Base-by-base conservation (phyloP, 1,284 basidiomycete species). In the Trametes pubescens region DNA sequence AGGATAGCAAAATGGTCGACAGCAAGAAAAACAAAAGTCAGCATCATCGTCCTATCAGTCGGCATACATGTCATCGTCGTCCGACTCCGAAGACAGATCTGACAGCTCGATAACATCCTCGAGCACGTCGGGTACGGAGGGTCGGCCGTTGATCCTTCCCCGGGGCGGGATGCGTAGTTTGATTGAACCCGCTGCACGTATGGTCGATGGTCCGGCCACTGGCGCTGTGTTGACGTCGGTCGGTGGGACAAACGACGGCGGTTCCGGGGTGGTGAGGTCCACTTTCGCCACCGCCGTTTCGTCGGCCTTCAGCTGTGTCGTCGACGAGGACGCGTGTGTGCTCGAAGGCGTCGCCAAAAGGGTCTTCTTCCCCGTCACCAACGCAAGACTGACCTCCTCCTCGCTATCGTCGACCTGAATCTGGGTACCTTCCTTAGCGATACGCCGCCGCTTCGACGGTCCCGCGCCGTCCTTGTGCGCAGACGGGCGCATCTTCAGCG, bases 41-140 rank as follows among this genome's bases (percentile, higher is more conserved):
- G 29, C 49, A 10, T 6, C 14, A 35, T 9, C 32, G 35, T 11
- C 44, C 18, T 37, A 56, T 35, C 21, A 54, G 26, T 65, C 54
- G 22, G 51, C 44, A 18, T 67, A 67, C 57, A 59, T 18, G 24
- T 65, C 62, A n/a, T 64, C 62, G 24, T 62, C 60, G 35, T 62
- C 61, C 14, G 59, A 59, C 7, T n/a, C 44, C 0, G 60, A 60
- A 2, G 59, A 47, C 14, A 48, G 13, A 13, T 59, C 48, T 24
- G 54, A 44, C 11, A 47, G 56, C 16, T 16, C 32, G n/a, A 51
- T 7, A 29, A 54, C 43, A 29, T 61, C 57, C 16, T 32, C 29
- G 4, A 32, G 29, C 29, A 35, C 49, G 13, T 21, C 38, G 2
- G 24, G 3, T n/a, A 4, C 29, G 7, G 44, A 18, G 2, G 38